Evolutionary conservation across 1,139 yeast species (phyloP).

Genomic region (Lodderomyces jiufengensis): DNA sequence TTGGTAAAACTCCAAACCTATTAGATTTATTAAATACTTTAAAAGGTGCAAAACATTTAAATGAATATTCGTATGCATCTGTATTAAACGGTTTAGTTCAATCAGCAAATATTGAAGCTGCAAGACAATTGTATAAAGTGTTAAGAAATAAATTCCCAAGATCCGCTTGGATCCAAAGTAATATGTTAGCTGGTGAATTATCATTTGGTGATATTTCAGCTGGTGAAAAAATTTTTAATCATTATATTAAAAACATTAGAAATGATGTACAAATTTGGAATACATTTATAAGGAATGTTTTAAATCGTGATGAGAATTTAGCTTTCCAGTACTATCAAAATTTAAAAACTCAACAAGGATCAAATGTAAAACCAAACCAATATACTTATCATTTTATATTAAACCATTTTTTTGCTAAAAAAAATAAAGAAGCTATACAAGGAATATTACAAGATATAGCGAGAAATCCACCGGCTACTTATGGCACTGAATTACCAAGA

Average conservation of each 20-base stretch:
- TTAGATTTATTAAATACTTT: slow-evolving; percentile 41
- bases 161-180: slow-evolving; percentile 45
- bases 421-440: slow-evolving; percentile 32
- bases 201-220: slow-evolving; percentile 42
- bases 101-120: slow-evolving; percentile 47
- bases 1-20: slow-evolving; percentile 44
- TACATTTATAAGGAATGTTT: slow-evolving; percentile 51
- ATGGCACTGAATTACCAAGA: slow-evolving; percentile 41
- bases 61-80: slow-evolving; percentile 49
- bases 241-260: slow-evolving; percentile 29
- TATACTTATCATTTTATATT: slow-evolving; percentile 58
- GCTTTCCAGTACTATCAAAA: slow-evolving; percentile 39
- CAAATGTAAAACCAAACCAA: slow-evolving; percentile 41
- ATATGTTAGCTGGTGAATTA: slow-evolving; percentile 59
- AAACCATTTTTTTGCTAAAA: slow-evolving; percentile 35
- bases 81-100: slow-evolving; percentile 56
- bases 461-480: slow-evolving; percentile 22
- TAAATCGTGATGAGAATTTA: slow-evolving; percentile 31
- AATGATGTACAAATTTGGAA: slow-evolving; percentile 53
- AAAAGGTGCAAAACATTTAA: slow-evolving; percentile 36
- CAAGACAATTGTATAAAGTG: slow-evolving; percentile 45
- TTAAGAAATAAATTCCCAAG: slow-evolving; percentile 32
- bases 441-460: slow-evolving; percentile 35
- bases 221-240: slow-evolving; percentile 49
- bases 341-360: slow-evolving; percentile 19